Evolutionary conservation across 2,329 filamentous ascomycete species (phyloP).

Genomic region (Ampelomyces quisqualis): DNA sequence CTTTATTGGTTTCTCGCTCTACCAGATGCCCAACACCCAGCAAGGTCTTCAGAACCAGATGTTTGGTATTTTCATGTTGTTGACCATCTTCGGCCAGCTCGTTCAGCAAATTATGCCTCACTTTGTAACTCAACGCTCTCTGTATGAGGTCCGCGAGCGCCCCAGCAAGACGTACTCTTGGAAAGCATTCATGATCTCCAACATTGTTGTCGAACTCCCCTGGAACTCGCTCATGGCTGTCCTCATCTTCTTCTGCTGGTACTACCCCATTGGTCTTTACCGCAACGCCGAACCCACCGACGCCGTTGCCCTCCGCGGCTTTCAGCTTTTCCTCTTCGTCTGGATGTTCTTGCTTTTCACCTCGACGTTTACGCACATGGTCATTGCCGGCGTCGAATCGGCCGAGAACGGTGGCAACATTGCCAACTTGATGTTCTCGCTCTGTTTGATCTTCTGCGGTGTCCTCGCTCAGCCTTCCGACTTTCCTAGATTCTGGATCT

Average conservation of each 20-base stretch:
- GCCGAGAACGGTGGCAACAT: conserved; percentile 76
- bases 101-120: conserved; percentile 82
- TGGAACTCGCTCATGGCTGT: conserved; percentile 77
- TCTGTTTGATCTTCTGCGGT: conserved; percentile 73
- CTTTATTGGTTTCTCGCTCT: conserved; percentile 83
- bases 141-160: conserved; percentile 83
- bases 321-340: conserved; percentile 76
- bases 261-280: conserved; percentile 81
- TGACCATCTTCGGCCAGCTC: conserved; percentile 77
- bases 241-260: conserved; percentile 80
- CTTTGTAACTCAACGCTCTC: conserved; percentile 75
- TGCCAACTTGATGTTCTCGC: conserved; percentile 71
- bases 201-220: conserved; percentile 81
- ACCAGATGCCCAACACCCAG: conserved; percentile 67
- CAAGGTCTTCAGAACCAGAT: conserved; percentile 84
- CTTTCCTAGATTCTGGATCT: conserved; percentile 76
- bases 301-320: conserved; percentile 67
- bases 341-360: conserved; percentile 76
- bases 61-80: conserved; percentile 81
- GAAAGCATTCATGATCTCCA: conserved; percentile 80
- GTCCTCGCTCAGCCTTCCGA: conserved; percentile 65
- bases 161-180: conserved; percentile 83
- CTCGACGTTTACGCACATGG: conserved; percentile 75
- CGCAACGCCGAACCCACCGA: conserved; percentile 64
- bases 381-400: conserved; percentile 73